Conservation (phyloP, 2,329 filamentous ascomycete genomes). For the Helotiales sp. region DNA sequence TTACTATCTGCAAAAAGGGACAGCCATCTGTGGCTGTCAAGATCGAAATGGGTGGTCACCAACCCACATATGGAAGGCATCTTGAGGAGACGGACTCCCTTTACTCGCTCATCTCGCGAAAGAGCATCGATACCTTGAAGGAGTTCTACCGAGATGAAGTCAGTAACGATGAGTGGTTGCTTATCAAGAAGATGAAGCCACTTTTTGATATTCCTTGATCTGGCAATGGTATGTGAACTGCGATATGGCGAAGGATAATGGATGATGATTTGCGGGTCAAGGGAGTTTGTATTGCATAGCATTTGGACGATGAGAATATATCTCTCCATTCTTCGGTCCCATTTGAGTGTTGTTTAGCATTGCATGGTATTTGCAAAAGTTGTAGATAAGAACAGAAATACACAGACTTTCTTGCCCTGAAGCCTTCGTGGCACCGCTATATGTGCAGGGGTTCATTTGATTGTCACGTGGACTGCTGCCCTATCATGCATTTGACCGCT, state of each 20-base stretch:
- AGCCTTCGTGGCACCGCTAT: background rate
- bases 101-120: constrained; percentile 84
- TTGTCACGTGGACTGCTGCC: background rate
- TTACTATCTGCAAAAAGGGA: constrained; percentile 89
- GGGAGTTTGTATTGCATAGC: constrained; percentile 13
- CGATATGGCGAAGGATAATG: background rate
- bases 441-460: background rate
- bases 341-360: background rate
- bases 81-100: constrained; percentile 87
- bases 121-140: constrained; percentile 92
- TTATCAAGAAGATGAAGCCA: constrained; percentile 94
- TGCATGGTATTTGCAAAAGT: constrained; percentile 8
- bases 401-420: background rate
- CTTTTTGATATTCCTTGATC: constrained; percentile 74
- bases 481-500: background rate
- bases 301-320: background rate
- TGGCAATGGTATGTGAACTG: background rate
- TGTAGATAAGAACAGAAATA: constrained; percentile 8
- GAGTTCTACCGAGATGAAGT: constrained; percentile 91
- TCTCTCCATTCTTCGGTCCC: background rate
- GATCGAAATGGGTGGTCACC: constrained; percentile 89
- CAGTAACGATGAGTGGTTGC: constrained; percentile 86
- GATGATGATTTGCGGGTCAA: background rate
- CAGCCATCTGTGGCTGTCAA: constrained; percentile 98
- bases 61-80: constrained; percentile 92